Conservation (phyloP, 108 stramenopile species). For the Epithemia pelagica region DNA sequence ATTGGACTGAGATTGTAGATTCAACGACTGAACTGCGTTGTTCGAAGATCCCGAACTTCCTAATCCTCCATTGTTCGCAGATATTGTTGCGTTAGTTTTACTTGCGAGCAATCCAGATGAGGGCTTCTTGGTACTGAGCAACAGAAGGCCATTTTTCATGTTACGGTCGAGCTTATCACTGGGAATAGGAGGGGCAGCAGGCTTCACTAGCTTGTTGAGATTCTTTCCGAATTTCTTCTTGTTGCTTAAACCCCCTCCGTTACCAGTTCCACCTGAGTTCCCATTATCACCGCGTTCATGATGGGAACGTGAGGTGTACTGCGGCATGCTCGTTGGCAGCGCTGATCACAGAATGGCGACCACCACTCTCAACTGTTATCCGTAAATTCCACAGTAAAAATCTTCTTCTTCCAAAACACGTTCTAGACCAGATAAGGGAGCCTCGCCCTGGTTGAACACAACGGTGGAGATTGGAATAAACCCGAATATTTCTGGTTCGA, state of each 20-base stretch:
- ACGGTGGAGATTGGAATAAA: no score
- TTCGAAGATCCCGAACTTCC: neutral
- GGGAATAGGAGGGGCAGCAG: slow-evolving; percentile 42
- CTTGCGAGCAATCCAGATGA: slow-evolving; percentile 30
- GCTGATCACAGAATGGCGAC: no score
- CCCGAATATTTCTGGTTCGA: no score
- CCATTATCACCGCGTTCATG: neutral
- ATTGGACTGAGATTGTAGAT: slow-evolving; percentile 17
- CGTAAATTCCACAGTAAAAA: no score
- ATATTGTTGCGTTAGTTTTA: slow-evolving; percentile 27
- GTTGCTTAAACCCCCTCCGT: neutral
- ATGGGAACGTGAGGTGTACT: neutral
- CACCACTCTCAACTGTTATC: no score
- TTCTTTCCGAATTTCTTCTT: slow-evolving; percentile 85
- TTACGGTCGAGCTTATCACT: slow-evolving; percentile 16
- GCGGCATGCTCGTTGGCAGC: neutral
- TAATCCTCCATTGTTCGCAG: neutral
- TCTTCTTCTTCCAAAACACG: no score
- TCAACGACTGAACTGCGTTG: slow-evolving; percentile 16
- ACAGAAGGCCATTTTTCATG: slow-evolving; percentile 59
- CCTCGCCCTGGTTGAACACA: no score
- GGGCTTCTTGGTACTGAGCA: slow-evolving; percentile 69
- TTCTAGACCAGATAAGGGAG: no score
- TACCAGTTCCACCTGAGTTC: neutral
- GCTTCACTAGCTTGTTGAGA: slow-evolving; percentile 75